Conservation (phyloP, 176 grass and related monocot species). For the Avena atlantica region DNA sequence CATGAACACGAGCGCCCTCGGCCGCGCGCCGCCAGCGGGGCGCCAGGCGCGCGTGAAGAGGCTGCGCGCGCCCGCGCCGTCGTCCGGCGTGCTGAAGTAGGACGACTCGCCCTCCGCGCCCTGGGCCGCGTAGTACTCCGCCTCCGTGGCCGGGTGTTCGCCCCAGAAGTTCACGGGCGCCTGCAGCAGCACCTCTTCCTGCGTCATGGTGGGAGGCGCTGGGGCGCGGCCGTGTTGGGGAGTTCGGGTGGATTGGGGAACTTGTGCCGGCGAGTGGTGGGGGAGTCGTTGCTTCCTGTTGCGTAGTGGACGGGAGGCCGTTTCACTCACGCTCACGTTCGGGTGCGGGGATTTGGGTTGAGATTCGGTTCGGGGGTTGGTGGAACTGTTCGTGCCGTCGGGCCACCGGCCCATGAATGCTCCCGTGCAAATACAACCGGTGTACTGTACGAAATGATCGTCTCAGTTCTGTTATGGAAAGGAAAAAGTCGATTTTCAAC, state of each 20-base stretch:
- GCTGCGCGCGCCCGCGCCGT: constrained; percentile 26
- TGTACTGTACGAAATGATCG: background rate
- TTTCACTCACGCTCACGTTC: background rate
- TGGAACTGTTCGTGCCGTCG: background rate
- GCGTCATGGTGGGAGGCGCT: constrained; percentile 34
- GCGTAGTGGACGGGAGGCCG: constrained; percentile 33
- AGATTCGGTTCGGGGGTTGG: background rate
- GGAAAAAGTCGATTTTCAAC: no score
- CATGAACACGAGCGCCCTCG: constrained; percentile 78
- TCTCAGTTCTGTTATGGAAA: background rate
- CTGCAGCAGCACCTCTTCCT: constrained; percentile 9
- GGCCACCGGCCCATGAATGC: background rate
- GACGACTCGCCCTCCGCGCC: constrained; percentile 56
- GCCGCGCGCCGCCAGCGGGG: constrained; percentile 21
- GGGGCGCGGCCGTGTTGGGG: background rate
- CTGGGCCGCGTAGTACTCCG: constrained; percentile 69
- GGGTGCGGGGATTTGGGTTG: background rate
- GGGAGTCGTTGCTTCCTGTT: constrained; percentile 44
- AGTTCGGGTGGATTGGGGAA: background rate
- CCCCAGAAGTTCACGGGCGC: constrained; percentile 66
- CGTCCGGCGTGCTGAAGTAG: constrained; percentile 56
- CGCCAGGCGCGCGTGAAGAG: constrained; percentile 85
- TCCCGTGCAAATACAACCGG: background rate
- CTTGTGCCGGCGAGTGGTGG: constrained; percentile 36
- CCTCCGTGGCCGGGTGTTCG: constrained; percentile 65